Evolutionary conservation across 2,329 filamentous ascomycete genomes (phyloP).

Genomic region (Diaporthe velutina): DNA sequence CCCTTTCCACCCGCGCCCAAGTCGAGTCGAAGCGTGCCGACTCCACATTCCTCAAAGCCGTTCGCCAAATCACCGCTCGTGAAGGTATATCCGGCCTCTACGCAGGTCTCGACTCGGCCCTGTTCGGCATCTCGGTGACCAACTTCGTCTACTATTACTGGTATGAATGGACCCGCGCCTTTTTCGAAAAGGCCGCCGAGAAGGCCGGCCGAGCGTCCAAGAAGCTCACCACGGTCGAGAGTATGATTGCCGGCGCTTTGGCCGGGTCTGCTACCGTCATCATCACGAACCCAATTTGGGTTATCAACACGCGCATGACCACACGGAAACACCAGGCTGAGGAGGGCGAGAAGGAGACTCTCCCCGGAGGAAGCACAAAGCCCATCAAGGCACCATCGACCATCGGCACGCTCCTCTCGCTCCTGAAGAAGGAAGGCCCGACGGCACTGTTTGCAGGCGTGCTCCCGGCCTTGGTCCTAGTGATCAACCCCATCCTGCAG

Average conservation of each 20-base stretch:
- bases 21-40: slow-evolving; percentile 96
- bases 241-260: slow-evolving; percentile 94
- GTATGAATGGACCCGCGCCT: slow-evolving; percentile 96
- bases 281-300: slow-evolving; percentile 99
- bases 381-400: slow-evolving; percentile 69
- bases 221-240: slow-evolving; percentile 91
- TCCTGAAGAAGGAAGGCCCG: slow-evolving; percentile 87
- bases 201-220: slow-evolving; percentile 79
- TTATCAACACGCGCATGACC: slow-evolving; percentile 98
- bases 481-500: slow-evolving; percentile 98
- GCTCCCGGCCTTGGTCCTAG: slow-evolving; percentile 89
- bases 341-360: slow-evolving; percentile 45
- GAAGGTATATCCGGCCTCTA: slow-evolving; percentile 93
- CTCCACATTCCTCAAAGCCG: slow-evolving; percentile 84
- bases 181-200: slow-evolving; percentile 84
- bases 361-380: slow-evolving; percentile 52
- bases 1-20: slow-evolving; percentile 95
- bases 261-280: slow-evolving; percentile 95
- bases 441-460: slow-evolving; percentile 91
- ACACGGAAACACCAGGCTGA: slow-evolving; percentile 74
- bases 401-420: slow-evolving; percentile 81
- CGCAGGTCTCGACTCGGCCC: slow-evolving; percentile 89
- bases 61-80: slow-evolving; percentile 88
- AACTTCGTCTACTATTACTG: slow-evolving; percentile 99
- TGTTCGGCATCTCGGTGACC: slow-evolving; percentile 98